Base-by-base conservation (phyloP, 495 filamentous ascomycete genomes). In the Talaromyces adpressus region DNA sequence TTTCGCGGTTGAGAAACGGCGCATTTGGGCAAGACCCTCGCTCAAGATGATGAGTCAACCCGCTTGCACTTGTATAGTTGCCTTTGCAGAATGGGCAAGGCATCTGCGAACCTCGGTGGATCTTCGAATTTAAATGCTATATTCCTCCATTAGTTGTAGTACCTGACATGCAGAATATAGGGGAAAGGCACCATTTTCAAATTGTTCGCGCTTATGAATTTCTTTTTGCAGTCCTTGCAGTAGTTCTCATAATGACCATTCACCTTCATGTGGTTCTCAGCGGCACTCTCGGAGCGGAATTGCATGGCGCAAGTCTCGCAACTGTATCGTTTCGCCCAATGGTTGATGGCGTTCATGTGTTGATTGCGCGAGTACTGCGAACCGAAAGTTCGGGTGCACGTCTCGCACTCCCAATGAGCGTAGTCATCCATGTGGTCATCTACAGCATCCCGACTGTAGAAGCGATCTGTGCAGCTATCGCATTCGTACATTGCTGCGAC, bases 21-120 rank as follows among this genome's bases (percentile, higher is more conserved):
- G 79, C 77, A 0, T 66, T 57, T 4, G 70, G 68, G 57, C 81
- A 82, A 20, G 74, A 70, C 1, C 73, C 77, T 1, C 57, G 69
- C 59, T 83, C 80, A 16, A 83, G 75, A 59, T 84, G 81, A 62
- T 79, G 77, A 2, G 65, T 62, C 0, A 79, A 61, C 16, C 79
- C 79, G 53, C 75, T 79, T n/a, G 77, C 73, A 6, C 76, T 71
- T 7, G 72, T 74, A 63, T 73, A 81, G 7, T 6, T 54, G 22
- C 25, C 29, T 30, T 69, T 70, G 69, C 80, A 83, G 71, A 82
- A 81, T 2, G 79, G 76, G 54, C 79, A 84, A 6, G 49, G 0
- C 49, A 80, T 34, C 0, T 64, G 63, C 0, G 25, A 52, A 29
- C 76, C 73, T 6, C 70, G 74, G 63, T 81, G 77, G 23, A 64